A percentile compares a stretch with the other conserved stretches of the same genome.
Conservation (phyloP, 2,329 filamentous ascomycete species). For the Colletotrichum ledebouriae region DNA sequence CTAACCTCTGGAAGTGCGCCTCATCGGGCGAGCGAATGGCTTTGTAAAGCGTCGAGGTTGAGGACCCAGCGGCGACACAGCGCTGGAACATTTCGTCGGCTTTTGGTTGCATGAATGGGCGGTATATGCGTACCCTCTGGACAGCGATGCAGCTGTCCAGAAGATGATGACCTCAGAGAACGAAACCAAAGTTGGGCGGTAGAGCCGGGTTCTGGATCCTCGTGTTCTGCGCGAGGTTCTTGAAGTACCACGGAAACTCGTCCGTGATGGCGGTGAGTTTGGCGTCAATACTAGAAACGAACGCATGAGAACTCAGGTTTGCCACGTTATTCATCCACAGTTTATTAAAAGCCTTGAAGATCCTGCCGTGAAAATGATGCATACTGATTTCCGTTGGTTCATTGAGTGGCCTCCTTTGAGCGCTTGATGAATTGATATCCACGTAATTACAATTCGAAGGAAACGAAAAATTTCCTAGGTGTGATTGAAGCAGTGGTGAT, state of each 20-base stretch:
- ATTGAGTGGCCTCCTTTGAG: slow-evolving; percentile 29
- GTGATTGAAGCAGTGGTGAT: not conserved
- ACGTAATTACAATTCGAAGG: slow-evolving; percentile 3
- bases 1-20: slow-evolving; percentile 2
- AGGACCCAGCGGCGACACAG: slow-evolving; percentile 38
- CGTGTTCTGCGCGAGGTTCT: not conserved
- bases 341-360: slow-evolving; percentile 40
- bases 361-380: slow-evolving; percentile 41
- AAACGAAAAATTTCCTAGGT: not conserved
- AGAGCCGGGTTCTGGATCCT: not conserved
- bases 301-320: not conserved
- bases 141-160: slow-evolving; percentile 43
- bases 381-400: slow-evolving; percentile 35
- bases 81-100: slow-evolving; percentile 36
- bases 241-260: not conserved
- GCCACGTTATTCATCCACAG: slow-evolving; percentile 14
- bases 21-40: slow-evolving; percentile 3
- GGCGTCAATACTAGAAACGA: not conserved
- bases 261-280: slow-evolving; percentile 5
- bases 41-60: slow-evolving; percentile 4
- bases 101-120: slow-evolving; percentile 31
- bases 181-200: slow-evolving; percentile 31
- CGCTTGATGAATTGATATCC: slow-evolving; percentile 35
- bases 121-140: slow-evolving; percentile 44
- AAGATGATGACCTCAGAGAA: slow-evolving; percentile 43